Conservation (phyloP, 495 filamentous ascomycete genomes). For the Alectoria sarmentosa region DNA sequence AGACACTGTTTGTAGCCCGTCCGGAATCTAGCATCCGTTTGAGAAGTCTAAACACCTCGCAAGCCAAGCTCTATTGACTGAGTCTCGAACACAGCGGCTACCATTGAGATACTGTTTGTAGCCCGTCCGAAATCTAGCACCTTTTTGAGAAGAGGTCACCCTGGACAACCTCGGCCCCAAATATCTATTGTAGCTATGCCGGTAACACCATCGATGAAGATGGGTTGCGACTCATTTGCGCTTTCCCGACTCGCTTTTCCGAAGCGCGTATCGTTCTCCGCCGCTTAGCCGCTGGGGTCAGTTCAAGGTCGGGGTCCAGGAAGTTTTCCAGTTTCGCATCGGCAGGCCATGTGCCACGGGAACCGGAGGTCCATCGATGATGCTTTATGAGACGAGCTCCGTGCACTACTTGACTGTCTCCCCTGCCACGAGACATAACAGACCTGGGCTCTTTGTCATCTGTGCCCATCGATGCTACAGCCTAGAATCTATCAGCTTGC, state of each 20-base stretch:
- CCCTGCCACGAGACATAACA: constrained; percentile 69
- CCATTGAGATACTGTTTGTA: neutral
- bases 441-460: constrained; percentile 61
- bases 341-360: constrained; percentile 19
- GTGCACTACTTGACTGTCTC: constrained; percentile 27
- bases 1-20: neutral
- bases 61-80: neutral
- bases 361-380: constrained; percentile 16
- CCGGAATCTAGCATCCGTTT: neutral
- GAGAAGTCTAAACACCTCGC: neutral
- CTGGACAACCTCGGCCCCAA: no score
- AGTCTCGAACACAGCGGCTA: neutral
- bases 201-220: neutral
- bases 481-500: constrained; percentile 40
- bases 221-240: neutral
- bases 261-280: constrained; percentile 7
- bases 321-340: constrained; percentile 1
- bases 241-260: neutral
- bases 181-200: neutral
- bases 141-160: neutral
- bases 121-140: neutral
- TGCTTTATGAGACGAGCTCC: constrained; percentile 23
- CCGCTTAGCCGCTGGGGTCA: constrained; percentile 11
- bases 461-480: constrained; percentile 78
- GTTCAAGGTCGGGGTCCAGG: neutral